Base-by-base conservation (phyloP, 1,284 basidiomycete species). In the Jaminaea rosea region DNA sequence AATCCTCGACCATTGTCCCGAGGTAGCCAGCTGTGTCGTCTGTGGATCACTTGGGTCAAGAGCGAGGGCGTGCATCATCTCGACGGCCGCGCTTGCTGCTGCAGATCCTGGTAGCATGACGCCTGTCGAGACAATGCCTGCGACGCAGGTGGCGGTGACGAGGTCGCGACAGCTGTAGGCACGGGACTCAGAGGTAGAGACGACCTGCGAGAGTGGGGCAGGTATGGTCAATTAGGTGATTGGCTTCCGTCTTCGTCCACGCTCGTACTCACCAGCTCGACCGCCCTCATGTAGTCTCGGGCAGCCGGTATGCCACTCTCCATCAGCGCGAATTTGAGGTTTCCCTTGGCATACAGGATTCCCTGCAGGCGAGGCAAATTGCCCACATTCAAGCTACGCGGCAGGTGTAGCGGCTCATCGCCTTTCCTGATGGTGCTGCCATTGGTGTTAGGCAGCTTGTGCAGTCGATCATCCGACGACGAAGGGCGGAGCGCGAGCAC, bases 271-370 rank as follows among this genome's bases (percentile, higher is more conserved):
- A n/a, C 57, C 26, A 72, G 46, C 44, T 72, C 68, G 21, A 77
- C 56, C 3, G 75, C 75, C 46, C 74, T 75, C 59, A 73, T 67
- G 47, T 76, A 77, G 47, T 79, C 79, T 63, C 44, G 62, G 55
- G 56, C 52, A 53, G 67, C 59, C 15, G 63, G 54, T 13, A 62
- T 28, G 15, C 63, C 62, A 4, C 63, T 39, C 7, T 63, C 56
- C 2, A 58, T 58, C 31, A 69, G 19, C 6, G 75, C 72, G 29
- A 72, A 69, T 34, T 74, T 74, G 19, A 78, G 61, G 51, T 77
- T 79, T 11, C 76, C 78, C 53, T 75, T 75, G 26, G 77, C 77
- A 58, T 77, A 77, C 45, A 78, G 75, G n/a, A 78, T 56, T 54
- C 77, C 77, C 55, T 78, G 77, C 1, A 79, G 58, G 1, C 77